Conservation (phyloP, 257 asterid species). For the Knoxia roxburghii region DNA sequence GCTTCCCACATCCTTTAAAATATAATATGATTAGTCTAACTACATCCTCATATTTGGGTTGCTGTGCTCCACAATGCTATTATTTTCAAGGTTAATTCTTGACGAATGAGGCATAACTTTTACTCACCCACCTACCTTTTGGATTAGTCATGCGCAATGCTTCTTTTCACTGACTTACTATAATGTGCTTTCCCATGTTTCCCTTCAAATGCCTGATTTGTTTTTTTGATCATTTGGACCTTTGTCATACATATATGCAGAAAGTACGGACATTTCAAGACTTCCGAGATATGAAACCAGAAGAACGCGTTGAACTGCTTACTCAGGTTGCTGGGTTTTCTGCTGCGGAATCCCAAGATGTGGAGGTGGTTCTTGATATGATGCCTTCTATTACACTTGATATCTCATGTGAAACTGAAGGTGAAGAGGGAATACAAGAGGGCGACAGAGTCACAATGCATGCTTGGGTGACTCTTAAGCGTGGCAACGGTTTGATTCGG, state of each 20-base stretch:
- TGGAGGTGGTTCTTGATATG: slow-evolving; percentile 87
- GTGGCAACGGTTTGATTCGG: slow-evolving; percentile 57
- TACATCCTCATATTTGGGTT: background rate
- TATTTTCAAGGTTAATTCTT: background rate
- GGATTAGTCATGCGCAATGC: background rate
- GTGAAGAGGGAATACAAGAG: slow-evolving; percentile 97
- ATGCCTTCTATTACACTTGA: slow-evolving; percentile 84
- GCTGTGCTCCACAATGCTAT: background rate
- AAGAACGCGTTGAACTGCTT: slow-evolving; percentile 76
- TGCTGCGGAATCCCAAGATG: slow-evolving; percentile 62
- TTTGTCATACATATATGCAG: slow-evolving; percentile 32
- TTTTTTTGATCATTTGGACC: slow-evolving; percentile 1
- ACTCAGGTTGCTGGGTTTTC: slow-evolving; percentile 86
- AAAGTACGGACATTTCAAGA: slow-evolving; percentile 90
- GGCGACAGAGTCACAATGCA: slow-evolving; percentile 94
- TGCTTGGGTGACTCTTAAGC: slow-evolving; percentile 82
- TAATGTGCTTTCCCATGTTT: background rate
- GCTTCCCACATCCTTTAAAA: background rate
- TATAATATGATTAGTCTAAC: background rate
- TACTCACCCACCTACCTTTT: background rate
- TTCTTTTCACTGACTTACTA: background rate
- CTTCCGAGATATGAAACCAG: slow-evolving; percentile 59
- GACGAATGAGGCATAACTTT: background rate
- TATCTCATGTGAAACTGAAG: slow-evolving; percentile 92
- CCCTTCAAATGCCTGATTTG: background rate